These are phyloP conservation scores for Lasiosphaeria ovina DNA, from an alignment of 495 filamentous ascomycete genomes.

Conservation along the genomic window DNA sequence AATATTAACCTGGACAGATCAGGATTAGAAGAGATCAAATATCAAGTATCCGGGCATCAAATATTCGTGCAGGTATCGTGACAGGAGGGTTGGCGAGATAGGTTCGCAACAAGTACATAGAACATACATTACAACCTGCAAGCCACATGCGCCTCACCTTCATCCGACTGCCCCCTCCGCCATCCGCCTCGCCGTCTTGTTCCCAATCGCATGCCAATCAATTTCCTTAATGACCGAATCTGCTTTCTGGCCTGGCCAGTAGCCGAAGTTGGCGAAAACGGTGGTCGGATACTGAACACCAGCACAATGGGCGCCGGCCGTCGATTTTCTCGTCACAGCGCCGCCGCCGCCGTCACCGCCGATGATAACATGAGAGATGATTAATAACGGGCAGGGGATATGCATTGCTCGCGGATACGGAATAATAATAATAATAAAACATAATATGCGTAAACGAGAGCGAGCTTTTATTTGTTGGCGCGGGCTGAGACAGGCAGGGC, in stretches of 20 bases:
- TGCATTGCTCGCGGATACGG: no score
- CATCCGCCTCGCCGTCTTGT: not conserved
- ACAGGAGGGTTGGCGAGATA: not conserved
- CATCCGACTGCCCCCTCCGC: not conserved
- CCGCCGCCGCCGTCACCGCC: not conserved
- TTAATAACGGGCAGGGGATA: not conserved
- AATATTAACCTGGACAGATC: no score
- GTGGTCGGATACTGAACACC: not conserved
- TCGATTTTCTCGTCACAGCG: not conserved
- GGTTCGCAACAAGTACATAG: not conserved
- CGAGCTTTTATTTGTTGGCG: no score
- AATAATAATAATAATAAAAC: no score
- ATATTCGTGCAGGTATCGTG: not conserved
- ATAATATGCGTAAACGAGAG: no score
- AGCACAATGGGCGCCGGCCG: no score
- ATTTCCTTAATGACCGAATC: not conserved
- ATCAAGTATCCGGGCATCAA: no score
- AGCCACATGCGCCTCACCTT: constrained; percentile 4
- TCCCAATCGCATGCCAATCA: not conserved
- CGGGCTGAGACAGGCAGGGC: not conserved
- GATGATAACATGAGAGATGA: not conserved
- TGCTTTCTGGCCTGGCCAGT: not conserved
- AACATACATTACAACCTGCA: not conserved
- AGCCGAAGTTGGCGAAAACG: not conserved
- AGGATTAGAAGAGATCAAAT: not conserved